Base-by-base conservation (phyloP, 208 protist species). In the Trypanosoma mega region DNA sequence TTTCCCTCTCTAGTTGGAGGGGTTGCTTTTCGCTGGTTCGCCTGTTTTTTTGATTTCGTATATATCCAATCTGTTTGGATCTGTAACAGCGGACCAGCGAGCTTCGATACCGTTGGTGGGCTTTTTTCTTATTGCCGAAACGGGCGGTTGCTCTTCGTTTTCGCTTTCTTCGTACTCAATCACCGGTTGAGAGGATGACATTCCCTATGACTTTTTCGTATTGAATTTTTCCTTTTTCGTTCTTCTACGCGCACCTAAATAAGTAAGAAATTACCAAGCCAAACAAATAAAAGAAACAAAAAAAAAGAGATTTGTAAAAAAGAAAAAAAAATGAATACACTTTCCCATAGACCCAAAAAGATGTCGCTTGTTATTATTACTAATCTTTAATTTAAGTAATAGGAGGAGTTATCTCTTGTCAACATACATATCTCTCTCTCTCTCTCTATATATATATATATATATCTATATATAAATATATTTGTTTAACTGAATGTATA, bases 291-390 rank as follows among this genome's bases (percentile, higher is more conserved):
- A 6, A 39, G 12, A 6, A 39, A 39, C 34, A 39, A 39, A 12
- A 39, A 39, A 39, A 6, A 39, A 39, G 8, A 39, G 34, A n/a
- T n/a, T n/a, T n/a, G n/a, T 12, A 39, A 39, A 39, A 39, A 39
- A 39, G 12, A 39, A 39, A 39, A 39, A 39, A 39, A 39, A 39
- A 39, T 39, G n/a, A n/a, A n/a, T n/a, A n/a, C n/a, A n/a, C n/a
- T n/a, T n/a, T n/a, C n/a, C n/a, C n/a, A n/a, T n/a, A n/a, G n/a
- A n/a, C n/a, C n/a, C n/a, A n/a, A n/a, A n/a, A n/a, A n/a, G n/a
- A n/a, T n/a, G n/a, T n/a, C n/a, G n/a, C n/a, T n/a, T n/a, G n/a
- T n/a, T n/a, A n/a, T n/a, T n/a, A n/a, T n/a, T n/a, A n/a, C n/a
- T n/a, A n/a, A n/a, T n/a, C n/a, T n/a, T n/a, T n/a, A n/a, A n/a